Percentiles rank a stretch among this genome's conserved stretches.
These are phyloP conservation scores for Thecaphora thlaspeos DNA, from an alignment of 1,284 basidiomycete genomes.

Conservation along the genomic window DNA sequence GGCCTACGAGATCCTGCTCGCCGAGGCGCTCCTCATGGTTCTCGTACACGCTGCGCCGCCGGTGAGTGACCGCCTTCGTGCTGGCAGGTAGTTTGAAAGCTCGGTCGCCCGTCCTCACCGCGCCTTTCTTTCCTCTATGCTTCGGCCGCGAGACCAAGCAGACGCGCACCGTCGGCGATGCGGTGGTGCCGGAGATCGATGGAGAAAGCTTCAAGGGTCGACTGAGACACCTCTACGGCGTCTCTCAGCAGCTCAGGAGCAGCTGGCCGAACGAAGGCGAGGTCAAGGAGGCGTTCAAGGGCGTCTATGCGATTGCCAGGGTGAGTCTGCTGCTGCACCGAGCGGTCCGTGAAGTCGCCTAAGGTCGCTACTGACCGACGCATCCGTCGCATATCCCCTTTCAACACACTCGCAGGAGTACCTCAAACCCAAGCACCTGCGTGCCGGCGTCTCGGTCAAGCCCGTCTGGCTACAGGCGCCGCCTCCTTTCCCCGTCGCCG, in stretches of 20 bases:
- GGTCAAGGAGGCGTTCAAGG: background rate
- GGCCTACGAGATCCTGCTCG: slow-evolving; percentile 8
- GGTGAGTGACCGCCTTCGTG: background rate
- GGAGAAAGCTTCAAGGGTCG: background rate
- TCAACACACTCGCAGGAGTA: background rate
- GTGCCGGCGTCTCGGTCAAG: background rate
- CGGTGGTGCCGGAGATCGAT: background rate
- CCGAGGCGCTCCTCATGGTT: slow-evolving; percentile 14
- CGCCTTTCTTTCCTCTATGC: too few species aligned
- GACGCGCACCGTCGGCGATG: background rate
- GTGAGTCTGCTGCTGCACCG: background rate
- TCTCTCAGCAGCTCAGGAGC: background rate
- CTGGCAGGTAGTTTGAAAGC: background rate
- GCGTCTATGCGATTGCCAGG: slow-evolving; percentile 1
- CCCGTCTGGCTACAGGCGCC: background rate
- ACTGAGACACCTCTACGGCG: background rate
- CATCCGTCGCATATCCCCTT: too few species aligned
- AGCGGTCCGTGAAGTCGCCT: too few species aligned
- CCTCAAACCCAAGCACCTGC: background rate
- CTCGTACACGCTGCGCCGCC: background rate
- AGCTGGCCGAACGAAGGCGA: background rate
- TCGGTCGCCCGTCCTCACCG: too few species aligned
- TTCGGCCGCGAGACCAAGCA: too few species aligned
- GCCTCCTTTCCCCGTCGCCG: background rate
- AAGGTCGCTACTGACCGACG: too few species aligned